Percentiles rank a stretch among this genome's conserved stretches.
Conservation (phyloP, 2,329 filamentous ascomycete genomes). For the Arthrobotrys megalospora region DNA sequence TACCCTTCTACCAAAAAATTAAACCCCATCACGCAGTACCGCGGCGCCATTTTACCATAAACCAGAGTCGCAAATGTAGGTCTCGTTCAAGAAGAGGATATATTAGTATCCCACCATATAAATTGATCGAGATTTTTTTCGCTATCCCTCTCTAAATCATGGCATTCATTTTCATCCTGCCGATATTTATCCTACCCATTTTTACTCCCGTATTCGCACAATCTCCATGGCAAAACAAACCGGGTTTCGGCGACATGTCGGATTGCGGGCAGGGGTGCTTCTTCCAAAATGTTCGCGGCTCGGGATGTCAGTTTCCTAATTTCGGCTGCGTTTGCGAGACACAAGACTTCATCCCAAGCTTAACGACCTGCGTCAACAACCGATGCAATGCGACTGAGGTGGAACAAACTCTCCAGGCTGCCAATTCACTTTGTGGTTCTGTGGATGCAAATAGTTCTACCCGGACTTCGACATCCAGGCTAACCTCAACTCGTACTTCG, state of each 20-base stretch:
- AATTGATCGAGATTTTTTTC: no score
- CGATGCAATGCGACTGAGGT: conserved; percentile 35
- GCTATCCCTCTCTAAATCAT: no score
- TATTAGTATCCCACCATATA: no score
- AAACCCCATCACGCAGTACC: no score
- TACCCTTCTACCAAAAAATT: neutral
- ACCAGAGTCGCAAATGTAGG: no score
- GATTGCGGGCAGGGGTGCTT: conserved; percentile 37
- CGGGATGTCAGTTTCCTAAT: conserved; percentile 22
- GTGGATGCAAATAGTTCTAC: neutral
- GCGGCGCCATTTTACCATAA: no score
- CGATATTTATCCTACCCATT: neutral
- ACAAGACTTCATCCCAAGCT: conserved; percentile 2
- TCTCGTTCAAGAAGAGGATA: no score
- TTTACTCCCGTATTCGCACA: conserved; percentile 17
- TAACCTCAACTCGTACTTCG: neutral
- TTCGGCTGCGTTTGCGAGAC: conserved; percentile 14
- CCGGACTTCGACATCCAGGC: neutral
- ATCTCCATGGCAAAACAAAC: conserved; percentile 1
- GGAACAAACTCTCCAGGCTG: conserved; percentile 1
- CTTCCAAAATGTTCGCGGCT: conserved; percentile 11
- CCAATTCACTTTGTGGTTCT: conserved; percentile 4
- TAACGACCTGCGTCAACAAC: conserved; percentile 17
- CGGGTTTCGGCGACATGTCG: neutral
- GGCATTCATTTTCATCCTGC: neutral